A percentile compares a stretch with the other conserved stretches of the same genome.
Evolutionary conservation across 352 stramenopile genomes (phyloP).

Genomic region (Phytophthora hybrid): DNA sequence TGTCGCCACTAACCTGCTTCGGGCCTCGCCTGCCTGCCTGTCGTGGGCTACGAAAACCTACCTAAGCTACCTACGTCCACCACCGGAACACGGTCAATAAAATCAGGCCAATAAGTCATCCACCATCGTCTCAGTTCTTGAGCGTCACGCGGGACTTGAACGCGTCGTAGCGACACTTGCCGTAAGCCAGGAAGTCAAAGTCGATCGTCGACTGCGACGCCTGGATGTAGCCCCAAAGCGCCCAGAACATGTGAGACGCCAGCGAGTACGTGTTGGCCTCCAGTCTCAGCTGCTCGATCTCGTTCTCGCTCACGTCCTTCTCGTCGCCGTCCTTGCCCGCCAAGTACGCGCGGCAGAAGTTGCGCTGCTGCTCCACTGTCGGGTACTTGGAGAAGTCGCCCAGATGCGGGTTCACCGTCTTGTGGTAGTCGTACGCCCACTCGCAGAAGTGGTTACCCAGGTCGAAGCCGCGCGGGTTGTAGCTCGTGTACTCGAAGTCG

Average conservation of each 20-base stretch:
- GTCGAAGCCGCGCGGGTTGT: slow-evolving; percentile 92
- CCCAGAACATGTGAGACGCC: slow-evolving; percentile 92
- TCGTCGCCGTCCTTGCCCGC: slow-evolving; percentile 53
- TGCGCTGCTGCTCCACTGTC: slow-evolving; percentile 65
- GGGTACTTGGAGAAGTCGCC: slow-evolving; percentile 83
- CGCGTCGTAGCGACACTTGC: slow-evolving; percentile 70
- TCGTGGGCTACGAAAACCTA: slow-evolving; percentile 16
- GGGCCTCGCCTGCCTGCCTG: neutral
- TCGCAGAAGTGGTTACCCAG: slow-evolving; percentile 94
- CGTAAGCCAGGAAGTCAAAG: slow-evolving; percentile 94
- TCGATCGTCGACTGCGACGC: slow-evolving; percentile 90
- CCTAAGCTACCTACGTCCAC: slow-evolving; percentile 48
- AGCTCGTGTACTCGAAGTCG: slow-evolving; percentile 95
- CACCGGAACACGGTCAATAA: slow-evolving; percentile 30
- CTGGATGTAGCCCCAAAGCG: slow-evolving; percentile 93
- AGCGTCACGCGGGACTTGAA: slow-evolving; percentile 73
- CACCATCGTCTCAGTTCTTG: slow-evolving; percentile 42
- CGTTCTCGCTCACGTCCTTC: slow-evolving; percentile 50
- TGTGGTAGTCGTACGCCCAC: slow-evolving; percentile 87
- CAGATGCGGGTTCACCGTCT: slow-evolving; percentile 81
- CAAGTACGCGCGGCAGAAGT: slow-evolving; percentile 79
- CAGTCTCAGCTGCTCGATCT: slow-evolving; percentile 64
- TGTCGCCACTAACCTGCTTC: slow-evolving; percentile 24
- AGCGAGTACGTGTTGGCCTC: slow-evolving; percentile 89
- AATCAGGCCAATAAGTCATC: slow-evolving; percentile 29